A percentile compares a stretch with the other conserved stretches of the same genome.
These are phyloP conservation scores for Carallia pectinifolia DNA, from an alignment of 345 rosid genomes.

Conservation along the genomic window DNA sequence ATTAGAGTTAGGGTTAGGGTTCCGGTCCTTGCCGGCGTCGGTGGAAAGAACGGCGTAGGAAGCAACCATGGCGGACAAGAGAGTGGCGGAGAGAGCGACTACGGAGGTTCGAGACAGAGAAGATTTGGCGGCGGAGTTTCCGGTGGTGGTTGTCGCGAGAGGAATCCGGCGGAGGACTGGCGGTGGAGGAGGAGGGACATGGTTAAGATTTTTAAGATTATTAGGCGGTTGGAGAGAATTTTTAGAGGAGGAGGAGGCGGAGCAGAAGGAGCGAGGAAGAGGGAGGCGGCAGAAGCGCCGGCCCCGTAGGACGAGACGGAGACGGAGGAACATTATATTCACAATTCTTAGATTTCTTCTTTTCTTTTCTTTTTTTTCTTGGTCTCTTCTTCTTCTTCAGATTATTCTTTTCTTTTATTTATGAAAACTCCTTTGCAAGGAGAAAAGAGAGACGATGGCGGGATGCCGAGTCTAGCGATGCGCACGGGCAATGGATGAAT, in stretches of 20 bases:
- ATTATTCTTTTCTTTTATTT: not conserved
- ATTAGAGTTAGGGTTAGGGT: constrained; percentile 17
- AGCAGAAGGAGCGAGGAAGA: constrained; percentile 36
- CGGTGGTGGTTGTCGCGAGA: constrained; percentile 18
- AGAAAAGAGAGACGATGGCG: not conserved
- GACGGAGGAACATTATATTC: constrained; percentile 45
- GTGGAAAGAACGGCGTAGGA: constrained; percentile 38
- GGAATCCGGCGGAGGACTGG: constrained; percentile 24
- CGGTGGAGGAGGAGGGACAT: constrained; percentile 33
- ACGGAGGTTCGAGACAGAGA: constrained; percentile 40
- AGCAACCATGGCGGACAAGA: constrained; percentile 48
- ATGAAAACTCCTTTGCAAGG: no score
- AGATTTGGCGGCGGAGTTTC: constrained; percentile 25
- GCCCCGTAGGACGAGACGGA: constrained; percentile 43
- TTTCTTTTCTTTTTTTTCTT: not conserved
- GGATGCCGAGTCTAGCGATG: not conserved
- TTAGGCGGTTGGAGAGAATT: constrained; percentile 26
- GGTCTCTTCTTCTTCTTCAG: not conserved
- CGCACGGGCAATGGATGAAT: not conserved
- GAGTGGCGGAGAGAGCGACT: constrained; percentile 58
- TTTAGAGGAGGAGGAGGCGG: constrained; percentile 38
- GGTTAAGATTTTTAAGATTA: constrained; percentile 27
- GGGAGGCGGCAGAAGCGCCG: constrained; percentile 40
- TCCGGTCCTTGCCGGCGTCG: constrained; percentile 8
- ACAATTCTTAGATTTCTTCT: not conserved